Evolutionary conservation across 768 basidiomycete genomes (phyloP).

Genomic region (Hortiboletus campestris): DNA sequence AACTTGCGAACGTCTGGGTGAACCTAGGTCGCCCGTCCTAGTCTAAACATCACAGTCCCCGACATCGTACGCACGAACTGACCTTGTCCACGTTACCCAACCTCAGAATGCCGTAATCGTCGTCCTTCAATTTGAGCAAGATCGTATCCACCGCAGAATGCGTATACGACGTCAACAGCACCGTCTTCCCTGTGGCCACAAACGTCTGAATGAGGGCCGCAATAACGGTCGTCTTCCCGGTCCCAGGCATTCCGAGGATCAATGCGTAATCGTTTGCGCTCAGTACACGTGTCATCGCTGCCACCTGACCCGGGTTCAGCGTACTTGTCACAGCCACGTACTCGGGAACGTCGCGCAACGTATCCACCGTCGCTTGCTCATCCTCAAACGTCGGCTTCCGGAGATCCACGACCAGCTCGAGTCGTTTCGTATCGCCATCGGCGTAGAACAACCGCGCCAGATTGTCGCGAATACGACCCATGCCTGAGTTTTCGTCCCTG

Average conservation of each 20-base stretch:
- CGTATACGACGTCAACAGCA: conserved; percentile 89
- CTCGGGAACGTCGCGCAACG: conserved; percentile 25
- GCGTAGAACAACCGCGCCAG: conserved; percentile 86
- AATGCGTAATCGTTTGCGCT: conserved; percentile 86
- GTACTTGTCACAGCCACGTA: conserved; percentile 33
- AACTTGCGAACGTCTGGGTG: conserved; percentile 77
- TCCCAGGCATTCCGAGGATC: conserved; percentile 97
- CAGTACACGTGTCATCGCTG: conserved; percentile 72
- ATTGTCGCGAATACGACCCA: conserved; percentile 88
- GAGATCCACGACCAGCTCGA: conserved; percentile 82
- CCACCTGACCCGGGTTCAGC: conserved; percentile 71
- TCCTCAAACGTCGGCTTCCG: conserved; percentile 60
- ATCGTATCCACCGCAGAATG: conserved; percentile 99
- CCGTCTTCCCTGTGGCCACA: conserved; percentile 79
- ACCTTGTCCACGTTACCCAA: conserved; percentile 94
- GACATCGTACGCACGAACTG: conserved; percentile 2
- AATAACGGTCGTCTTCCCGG: conserved; percentile 95
- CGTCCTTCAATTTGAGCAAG: conserved; percentile 70
- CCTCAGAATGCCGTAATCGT: conserved; percentile 74
- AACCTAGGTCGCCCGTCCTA: conserved; percentile 47
- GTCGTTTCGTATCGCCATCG: conserved; percentile 63
- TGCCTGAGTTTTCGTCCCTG: conserved; percentile 88
- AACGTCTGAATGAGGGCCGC: conserved; percentile 81
- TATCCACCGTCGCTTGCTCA: conserved; percentile 14
- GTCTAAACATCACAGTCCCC: neutral